Percentiles rank a stretch among this genome's conserved stretches.
Evolutionary conservation across 1,139 yeast genomes (phyloP).

Genomic region (Pichia sp.): DNA sequence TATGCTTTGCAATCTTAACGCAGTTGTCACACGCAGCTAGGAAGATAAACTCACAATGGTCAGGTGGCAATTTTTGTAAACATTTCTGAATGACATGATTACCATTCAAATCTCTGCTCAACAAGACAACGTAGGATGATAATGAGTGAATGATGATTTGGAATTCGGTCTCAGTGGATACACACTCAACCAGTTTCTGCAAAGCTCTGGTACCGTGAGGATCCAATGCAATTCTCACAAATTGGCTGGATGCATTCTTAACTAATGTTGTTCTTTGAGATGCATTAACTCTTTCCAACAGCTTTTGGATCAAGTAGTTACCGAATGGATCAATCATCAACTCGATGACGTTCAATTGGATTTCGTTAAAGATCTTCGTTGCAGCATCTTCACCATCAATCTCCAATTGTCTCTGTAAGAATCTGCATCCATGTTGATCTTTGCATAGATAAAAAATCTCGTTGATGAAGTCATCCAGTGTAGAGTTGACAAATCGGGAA

Average conservation of each 20-base stretch:
- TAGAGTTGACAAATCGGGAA: slow-evolving; percentile 32
- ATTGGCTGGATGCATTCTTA: slow-evolving; percentile 63
- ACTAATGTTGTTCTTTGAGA: slow-evolving; percentile 69
- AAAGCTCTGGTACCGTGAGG: slow-evolving; percentile 96
- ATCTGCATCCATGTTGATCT: slow-evolving; percentile 59
- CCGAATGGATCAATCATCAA: slow-evolving; percentile 97
- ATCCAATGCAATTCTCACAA: slow-evolving; percentile 65
- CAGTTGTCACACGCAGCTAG: slow-evolving; percentile 78
- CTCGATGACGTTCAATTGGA: slow-evolving; percentile 70
- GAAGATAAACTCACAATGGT: slow-evolving; percentile 74
- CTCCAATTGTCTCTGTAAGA: slow-evolving; percentile 50
- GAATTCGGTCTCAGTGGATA: slow-evolving; percentile 51
- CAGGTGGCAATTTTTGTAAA: slow-evolving; percentile 62
- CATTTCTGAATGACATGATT: slow-evolving; percentile 96
- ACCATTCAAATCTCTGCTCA: slow-evolving; percentile 89
- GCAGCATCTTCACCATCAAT: slow-evolving; percentile 38
- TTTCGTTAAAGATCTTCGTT: slow-evolving; percentile 71
- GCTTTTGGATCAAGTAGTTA: slow-evolving; percentile 87
- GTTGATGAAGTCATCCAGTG: slow-evolving; percentile 46
- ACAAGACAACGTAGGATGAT: slow-evolving; percentile 65
- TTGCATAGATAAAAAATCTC: slow-evolving; percentile 47
- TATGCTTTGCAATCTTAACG: slow-evolving; percentile 82
- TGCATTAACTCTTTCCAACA: slow-evolving; percentile 64
- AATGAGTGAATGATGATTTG: slow-evolving; percentile 51
- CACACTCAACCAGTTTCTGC: slow-evolving; percentile 76